Evolutionary conservation across 305 asterid genomes (phyloP).

Genomic region (Fraxinus greggii): DNA sequence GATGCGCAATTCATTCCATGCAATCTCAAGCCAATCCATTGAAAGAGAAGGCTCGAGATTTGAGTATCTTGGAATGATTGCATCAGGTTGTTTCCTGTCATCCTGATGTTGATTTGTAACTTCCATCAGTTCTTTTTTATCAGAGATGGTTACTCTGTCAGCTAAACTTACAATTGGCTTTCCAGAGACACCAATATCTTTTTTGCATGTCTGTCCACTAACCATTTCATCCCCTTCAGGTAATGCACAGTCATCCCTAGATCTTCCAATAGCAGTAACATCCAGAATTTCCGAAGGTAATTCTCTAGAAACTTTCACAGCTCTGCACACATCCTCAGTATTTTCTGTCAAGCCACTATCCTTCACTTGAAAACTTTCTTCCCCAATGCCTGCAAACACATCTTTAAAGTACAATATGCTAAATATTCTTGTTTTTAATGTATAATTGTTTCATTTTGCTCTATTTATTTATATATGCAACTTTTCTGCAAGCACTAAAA

Average conservation of each 20-base stretch:
- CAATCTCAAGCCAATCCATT: conserved; percentile 94
- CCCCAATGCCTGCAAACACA: conserved; percentile 36
- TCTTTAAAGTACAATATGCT: neutral
- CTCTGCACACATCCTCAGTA: conserved; percentile 30
- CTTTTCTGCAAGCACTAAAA: neutral
- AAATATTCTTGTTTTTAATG: neutral
- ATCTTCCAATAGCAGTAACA: conserved; percentile 34
- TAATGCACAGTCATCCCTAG: conserved; percentile 26
- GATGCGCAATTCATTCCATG: conserved; percentile 87
- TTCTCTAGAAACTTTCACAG: conserved; percentile 23
- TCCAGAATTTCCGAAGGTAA: conserved; percentile 28
- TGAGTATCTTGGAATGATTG: conserved; percentile 63
- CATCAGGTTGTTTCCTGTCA: conserved; percentile 36
- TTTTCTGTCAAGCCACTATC: conserved; percentile 25
- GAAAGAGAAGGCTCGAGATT: conserved; percentile 87
- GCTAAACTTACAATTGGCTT: conserved; percentile 39
- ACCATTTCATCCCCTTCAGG: conserved; percentile 48
- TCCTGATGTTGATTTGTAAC: conserved; percentile 36
- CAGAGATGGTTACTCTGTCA: conserved; percentile 41
- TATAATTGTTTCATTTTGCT: neutral
- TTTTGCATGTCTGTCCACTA: conserved; percentile 42
- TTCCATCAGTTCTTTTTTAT: conserved; percentile 37
- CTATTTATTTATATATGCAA: neutral
- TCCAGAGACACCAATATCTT: conserved; percentile 53
- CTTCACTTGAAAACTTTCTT: conserved; percentile 27